phyloP scores from a whole-genome alignment of 2,329 filamentous ascomycete genomes.

The Pestalotiopsis sp. region DNA sequence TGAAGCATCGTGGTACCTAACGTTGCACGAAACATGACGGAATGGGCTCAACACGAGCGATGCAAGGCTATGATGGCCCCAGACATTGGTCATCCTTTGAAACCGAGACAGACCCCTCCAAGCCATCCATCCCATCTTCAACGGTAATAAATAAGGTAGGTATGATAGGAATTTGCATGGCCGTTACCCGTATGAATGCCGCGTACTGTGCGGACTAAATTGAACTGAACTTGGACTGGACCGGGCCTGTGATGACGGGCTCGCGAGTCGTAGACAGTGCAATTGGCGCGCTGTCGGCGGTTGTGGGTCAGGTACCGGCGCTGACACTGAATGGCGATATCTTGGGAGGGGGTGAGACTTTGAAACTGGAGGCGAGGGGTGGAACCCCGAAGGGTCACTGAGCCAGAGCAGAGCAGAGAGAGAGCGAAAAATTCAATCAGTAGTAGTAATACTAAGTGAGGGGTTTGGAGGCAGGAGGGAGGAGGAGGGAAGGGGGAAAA shows the following conservation, averaged over 20 bases:
- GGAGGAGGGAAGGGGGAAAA: not conserved
- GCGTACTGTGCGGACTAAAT: not conserved
- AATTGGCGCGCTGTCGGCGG: constrained; percentile 8
- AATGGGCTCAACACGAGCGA: not conserved
- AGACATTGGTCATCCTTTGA: not conserved
- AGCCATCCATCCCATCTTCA: not conserved
- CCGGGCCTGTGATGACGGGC: not conserved
- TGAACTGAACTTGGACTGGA: too few relatives aligned
- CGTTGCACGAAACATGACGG: constrained; percentile 2
- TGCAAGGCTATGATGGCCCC: constrained; percentile 9
- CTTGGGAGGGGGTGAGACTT: constrained; percentile 1
- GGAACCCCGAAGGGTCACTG: not conserved
- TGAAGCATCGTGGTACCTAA: not conserved
- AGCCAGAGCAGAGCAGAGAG: not conserved
- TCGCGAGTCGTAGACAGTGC: not conserved
- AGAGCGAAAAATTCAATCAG: not conserved
- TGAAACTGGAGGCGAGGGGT: constrained; percentile 2
- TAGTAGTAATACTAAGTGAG: too few relatives aligned
- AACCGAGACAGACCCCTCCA: not conserved
- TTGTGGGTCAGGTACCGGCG: not conserved
- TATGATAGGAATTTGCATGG: not conserved
- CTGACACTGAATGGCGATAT: not conserved
- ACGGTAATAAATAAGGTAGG: not conserved
- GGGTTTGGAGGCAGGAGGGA: not conserved
- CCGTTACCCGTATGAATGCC: not conserved